Conservation (phyloP, 768 basidiomycete genomes). For the Trametes coccinea region DNA sequence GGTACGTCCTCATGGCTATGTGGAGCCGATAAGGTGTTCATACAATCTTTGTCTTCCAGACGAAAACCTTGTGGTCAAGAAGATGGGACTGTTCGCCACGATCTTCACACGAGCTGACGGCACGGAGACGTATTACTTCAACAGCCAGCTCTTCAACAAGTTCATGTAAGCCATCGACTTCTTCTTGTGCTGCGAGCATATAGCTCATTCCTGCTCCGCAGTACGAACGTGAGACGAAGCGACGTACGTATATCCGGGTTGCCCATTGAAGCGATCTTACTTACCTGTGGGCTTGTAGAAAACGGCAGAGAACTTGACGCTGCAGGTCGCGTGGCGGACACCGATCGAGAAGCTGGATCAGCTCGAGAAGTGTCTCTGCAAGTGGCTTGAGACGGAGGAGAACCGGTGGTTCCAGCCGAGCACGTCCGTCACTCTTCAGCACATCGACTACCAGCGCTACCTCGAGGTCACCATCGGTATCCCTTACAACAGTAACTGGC, state of each 20-base stretch:
- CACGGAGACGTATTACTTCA: constrained; percentile 80
- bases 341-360: constrained; percentile 70
- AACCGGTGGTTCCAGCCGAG: constrained; percentile 76
- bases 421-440: constrained; percentile 62
- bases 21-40: background rate
- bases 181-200: background rate
- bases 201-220: constrained; percentile 27
- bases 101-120: constrained; percentile 72
- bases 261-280: background rate
- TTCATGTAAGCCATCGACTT: constrained; percentile 56
- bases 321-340: constrained; percentile 78
- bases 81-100: constrained; percentile 81
- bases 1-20: constrained; percentile 33
- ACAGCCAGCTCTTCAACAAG: constrained; percentile 71
- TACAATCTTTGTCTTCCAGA: constrained; percentile 33
- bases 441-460: constrained; percentile 65
- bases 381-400: constrained; percentile 77
- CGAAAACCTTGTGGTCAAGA: constrained; percentile 75
- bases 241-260: constrained; percentile 42
- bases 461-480: constrained; percentile 71
- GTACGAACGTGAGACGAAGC: constrained; percentile 73
- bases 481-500: constrained; percentile 42
- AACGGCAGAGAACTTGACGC: constrained; percentile 63
- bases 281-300: constrained; percentile 41
- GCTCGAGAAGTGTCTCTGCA: constrained; percentile 65